Evolutionary conservation across 2,329 filamentous ascomycete species (phyloP), one percentile per base, ranked within the genome.

Genomic region (Fusarium robinianum): DNA sequence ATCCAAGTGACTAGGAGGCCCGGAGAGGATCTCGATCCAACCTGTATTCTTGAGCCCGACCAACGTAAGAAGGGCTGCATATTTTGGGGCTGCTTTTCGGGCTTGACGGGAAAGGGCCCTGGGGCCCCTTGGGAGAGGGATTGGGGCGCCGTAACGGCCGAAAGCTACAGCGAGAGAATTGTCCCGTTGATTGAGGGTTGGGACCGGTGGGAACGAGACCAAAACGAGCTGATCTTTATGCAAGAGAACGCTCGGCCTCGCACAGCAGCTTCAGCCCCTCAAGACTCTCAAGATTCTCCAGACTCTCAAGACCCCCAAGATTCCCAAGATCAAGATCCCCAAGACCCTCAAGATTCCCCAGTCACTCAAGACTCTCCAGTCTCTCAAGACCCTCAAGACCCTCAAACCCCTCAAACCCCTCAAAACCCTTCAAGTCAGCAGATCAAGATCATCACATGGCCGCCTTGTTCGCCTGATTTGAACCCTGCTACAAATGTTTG

Each of bases 1-100:
- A 33, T 47, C 29, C 41, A 40, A 39, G 39, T 55, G n/a, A 55
- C 34, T 27, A 51, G 51, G 21, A 40, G 52, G 18, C 9, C 22
- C 5, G 22, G 45, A 6, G 51, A 55, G 25, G 23, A 23, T 7
- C 17, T 16, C 8, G 16, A 55, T 10, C 19, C 36, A 5, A 29
- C 31, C 12, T 55, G 51, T 15, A 29, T 55, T 18, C 35, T 55
- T 23, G 17, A 35, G 10, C 17, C 34, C 5, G 33, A 14, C 2
- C 6, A 4, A 3, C 10, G 25, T 9, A 9, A 29, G 12, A 5
- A 11, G 5, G 16, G 34, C 8, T 27, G 14, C n/a, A 36, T 35
- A 8, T 44, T 39, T 30, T 41, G 41, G 14, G 51, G 18, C 12
- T 25, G 26, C 14, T 41, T 52, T 16, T 55, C 51, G 7, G 51